phyloP scores from a whole-genome alignment of 2,329 filamentous ascomycete genomes.

The Microsporum canis region DNA sequence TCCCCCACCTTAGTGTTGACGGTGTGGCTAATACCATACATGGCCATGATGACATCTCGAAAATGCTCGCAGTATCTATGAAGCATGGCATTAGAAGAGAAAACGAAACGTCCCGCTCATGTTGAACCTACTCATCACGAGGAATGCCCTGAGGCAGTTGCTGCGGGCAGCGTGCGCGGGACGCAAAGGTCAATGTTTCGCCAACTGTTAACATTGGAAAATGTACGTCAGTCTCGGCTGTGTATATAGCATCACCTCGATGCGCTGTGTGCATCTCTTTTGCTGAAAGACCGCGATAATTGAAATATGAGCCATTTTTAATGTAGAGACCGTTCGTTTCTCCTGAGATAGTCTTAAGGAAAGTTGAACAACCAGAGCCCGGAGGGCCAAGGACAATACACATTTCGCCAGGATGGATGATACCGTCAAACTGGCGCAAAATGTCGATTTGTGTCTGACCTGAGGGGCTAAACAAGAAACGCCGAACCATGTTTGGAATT shows the following conservation, averaged over 20 bases:
- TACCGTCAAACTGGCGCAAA: constrained; percentile 51
- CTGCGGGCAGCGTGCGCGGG: constrained; percentile 75
- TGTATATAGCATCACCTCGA: constrained; percentile 67
- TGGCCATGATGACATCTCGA: constrained; percentile 56
- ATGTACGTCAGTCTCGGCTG: constrained; percentile 75
- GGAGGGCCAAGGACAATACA: constrained; percentile 28
- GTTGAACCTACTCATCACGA: constrained; percentile 15
- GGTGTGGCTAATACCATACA: constrained; percentile 50
- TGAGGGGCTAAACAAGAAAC: constrained; percentile 12
- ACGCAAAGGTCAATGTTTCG: constrained; percentile 72
- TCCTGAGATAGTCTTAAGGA: constrained; percentile 63
- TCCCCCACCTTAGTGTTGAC: constrained; percentile 64
- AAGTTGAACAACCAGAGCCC: constrained; percentile 57
- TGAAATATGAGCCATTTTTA: constrained; percentile 58
- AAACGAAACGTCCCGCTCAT: constrained; percentile 50
- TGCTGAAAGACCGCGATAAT: constrained; percentile 57
- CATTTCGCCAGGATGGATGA: constrained; percentile 31
- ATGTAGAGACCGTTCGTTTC: constrained; percentile 61
- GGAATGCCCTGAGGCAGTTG: constrained; percentile 48
- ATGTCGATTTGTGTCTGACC: constrained; percentile 41
- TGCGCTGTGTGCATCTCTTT: constrained; percentile 45
- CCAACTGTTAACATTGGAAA: constrained; percentile 76
- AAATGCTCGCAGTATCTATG: constrained; percentile 38
- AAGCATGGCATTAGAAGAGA: neutral
- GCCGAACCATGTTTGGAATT: constrained; percentile 18